A percentile compares a stretch with the other conserved stretches of the same genome.
phyloP scores from a whole-genome alignment of 495 filamentous ascomycete genomes.

The Hypoxylon lienhwacheense region DNA sequence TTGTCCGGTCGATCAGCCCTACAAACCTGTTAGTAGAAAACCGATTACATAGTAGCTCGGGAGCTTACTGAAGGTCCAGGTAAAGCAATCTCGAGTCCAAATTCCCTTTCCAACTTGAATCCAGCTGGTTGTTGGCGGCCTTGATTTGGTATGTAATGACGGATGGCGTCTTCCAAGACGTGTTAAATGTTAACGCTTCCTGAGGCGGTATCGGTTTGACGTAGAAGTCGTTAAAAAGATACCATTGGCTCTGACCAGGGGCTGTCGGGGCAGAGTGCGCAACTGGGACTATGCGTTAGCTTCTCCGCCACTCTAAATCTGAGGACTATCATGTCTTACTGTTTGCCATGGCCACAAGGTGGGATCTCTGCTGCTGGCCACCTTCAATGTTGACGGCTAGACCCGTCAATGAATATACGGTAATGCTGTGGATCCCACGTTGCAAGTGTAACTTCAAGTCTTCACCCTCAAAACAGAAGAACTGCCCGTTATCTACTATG shows the following conservation, averaged over 20 bases:
- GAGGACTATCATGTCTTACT: conserved; percentile 47
- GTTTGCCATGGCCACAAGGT: conserved; percentile 89
- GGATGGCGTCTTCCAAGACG: conserved; percentile 86
- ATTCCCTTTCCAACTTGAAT: conserved; percentile 80
- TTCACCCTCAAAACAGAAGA: conserved; percentile 88
- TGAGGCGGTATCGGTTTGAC: conserved; percentile 75
- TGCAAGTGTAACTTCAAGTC: conserved; percentile 72
- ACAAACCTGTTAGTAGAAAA: conserved; percentile 18
- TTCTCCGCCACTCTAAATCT: not conserved
- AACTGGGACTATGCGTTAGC: conserved; percentile 49
- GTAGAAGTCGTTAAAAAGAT: conserved; percentile 96
- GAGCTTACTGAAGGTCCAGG: conserved; percentile 66
- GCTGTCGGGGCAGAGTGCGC: conserved; percentile 64
- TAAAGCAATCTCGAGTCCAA: conserved; percentile 85
- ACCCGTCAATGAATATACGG: conserved; percentile 90
- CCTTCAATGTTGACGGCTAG: conserved; percentile 86
- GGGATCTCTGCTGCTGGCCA: conserved; percentile 77
- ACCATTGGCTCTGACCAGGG: conserved; percentile 69
- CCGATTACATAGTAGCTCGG: not conserved
- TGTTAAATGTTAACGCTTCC: conserved; percentile 85
- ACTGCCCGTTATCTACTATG: conserved; percentile 75
- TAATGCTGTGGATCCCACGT: conserved; percentile 65
- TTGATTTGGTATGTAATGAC: conserved; percentile 84
- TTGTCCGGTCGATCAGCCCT: conserved; percentile 45
- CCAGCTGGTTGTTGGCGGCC: conserved; percentile 69